These are phyloP conservation scores for Anthoceros angustus DNA, from an alignment of 225 moss, liverwort and hornwort genomes.

Conservation along the genomic window DNA sequence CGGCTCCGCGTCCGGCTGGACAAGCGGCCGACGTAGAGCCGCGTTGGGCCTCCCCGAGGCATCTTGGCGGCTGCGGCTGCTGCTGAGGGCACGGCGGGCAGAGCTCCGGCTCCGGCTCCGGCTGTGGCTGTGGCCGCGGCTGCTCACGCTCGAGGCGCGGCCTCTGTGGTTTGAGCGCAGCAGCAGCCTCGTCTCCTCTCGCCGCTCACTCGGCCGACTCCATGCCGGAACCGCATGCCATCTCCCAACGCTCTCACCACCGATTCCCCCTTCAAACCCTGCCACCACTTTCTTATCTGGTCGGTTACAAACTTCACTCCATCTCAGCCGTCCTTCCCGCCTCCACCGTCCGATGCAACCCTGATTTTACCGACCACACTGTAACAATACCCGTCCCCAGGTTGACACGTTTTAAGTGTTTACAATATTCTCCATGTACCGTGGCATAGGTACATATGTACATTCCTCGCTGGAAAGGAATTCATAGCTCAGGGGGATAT, in stretches of 20 bases:
- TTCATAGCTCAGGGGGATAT: no score
- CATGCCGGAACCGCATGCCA: not conserved
- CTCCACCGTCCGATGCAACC: not conserved
- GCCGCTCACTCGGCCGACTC: not conserved
- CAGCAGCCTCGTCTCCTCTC: not conserved
- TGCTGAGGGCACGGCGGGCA: not conserved
- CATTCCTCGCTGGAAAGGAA: no score
- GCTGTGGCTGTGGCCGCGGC: not conserved
- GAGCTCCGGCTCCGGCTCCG: not conserved
- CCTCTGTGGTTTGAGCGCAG: not conserved
- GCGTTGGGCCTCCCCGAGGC: conserved; percentile 46
- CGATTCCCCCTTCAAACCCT: not conserved
- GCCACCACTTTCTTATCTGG: conserved; percentile 1
- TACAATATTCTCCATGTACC: no score
- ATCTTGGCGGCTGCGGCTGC: not conserved
- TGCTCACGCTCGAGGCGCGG: no score
- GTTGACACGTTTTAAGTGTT: no score
- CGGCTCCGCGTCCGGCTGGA: conserved; percentile 84
- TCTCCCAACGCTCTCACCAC: not conserved
- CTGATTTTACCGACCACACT: no score
- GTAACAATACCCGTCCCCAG: no score
- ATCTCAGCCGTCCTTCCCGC: not conserved
- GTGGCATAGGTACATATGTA: no score
- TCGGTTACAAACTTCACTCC: not conserved
- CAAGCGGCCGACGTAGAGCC: conserved; percentile 82